phyloP scores from a whole-genome alignment of 1,284 basidiomycete species.

The Gomphus sp. region DNA sequence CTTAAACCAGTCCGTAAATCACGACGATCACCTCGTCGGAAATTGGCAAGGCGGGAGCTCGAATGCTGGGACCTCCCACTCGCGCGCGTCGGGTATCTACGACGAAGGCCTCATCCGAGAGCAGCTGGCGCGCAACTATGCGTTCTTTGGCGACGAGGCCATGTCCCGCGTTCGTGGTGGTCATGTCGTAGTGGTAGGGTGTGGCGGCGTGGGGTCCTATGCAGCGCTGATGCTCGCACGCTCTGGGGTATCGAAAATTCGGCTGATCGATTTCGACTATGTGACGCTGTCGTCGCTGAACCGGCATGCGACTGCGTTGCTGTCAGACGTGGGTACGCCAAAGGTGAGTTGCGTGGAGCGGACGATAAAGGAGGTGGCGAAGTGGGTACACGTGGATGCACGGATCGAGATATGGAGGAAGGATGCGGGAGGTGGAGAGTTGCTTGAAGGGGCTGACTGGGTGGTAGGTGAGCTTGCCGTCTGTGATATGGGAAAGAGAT shows the following conservation, averaged over 20 bases:
- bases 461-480: constrained; percentile 56
- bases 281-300: constrained; percentile 91
- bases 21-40: constrained; percentile 4
- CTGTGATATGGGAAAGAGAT: constrained; percentile 11
- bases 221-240: constrained; percentile 89
- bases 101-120: constrained; percentile 75
- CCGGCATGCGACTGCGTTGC: constrained; percentile 86
- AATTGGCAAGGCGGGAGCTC: constrained; percentile 6
- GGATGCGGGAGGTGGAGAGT: constrained; percentile 54
- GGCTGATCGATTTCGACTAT: constrained; percentile 85
- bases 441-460: constrained; percentile 82
- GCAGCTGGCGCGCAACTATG: constrained; percentile 89
- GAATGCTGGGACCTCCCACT: neutral
- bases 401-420: constrained; percentile 78
- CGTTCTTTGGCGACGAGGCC: constrained; percentile 87
- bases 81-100: constrained; percentile 28
- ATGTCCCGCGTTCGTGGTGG: constrained; percentile 75
- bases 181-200: constrained; percentile 85
- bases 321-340: constrained; percentile 88
- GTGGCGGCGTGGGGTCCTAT: constrained; percentile 96
- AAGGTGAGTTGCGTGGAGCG: constrained; percentile 84
- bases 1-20: neutral
- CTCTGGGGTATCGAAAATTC: constrained; percentile 70
- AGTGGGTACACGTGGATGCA: constrained; percentile 73
- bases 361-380: constrained; percentile 61